Base-by-base conservation (phyloP, 164 flowering plant genomes). In the Liriodendron chinense region DNA sequence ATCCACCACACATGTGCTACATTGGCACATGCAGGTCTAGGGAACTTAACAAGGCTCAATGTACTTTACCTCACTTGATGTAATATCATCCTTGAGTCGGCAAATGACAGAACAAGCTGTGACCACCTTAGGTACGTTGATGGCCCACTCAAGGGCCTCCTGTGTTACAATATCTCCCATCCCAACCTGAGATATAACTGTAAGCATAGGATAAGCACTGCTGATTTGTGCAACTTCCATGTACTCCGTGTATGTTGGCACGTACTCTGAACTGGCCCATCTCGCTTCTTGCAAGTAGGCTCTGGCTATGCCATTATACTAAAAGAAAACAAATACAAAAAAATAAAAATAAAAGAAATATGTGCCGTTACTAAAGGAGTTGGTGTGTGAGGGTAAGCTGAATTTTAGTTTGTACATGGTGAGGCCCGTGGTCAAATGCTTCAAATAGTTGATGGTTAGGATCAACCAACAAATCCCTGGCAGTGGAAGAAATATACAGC, bases 181-280 rank as follows among this genome's bases (percentile, higher is more conserved):
- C 3, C 82, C 83, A 21, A 77, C 13, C 25, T 65, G 26, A 1
- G 85, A 69, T 23, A 73, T 24, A 1, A 69, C 59, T 1, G 70
- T 5, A 0, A 84, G 56, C 78, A 79, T 14, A 0, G 67, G 9
- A 56, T 80, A 82, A 0, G 56, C 84, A 4, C 49, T 1, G 4
- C 80, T 57, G 0, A 68, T 7, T 16, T 73, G 2, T 23, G 86
- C 76, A 26, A 47, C 25, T 0, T 9, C 1, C 72, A 84, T 59
- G 49, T 86, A 85, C 67, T 86, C 84, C 7, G 86, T 83, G n/a
- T 77, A n/a, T 50, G 79, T 79, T 56, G 90, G 87, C 1, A 71
- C 24, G 7, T 79, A 72, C 1, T 76, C 48, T 23, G 71, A 4
- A 3, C 82, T 59, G 20, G 24, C 67, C 90, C 90, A 86, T 47